Evolutionary conservation across 257 asterid species (phyloP).

Genomic region (Haberlea rhodopensis): DNA sequence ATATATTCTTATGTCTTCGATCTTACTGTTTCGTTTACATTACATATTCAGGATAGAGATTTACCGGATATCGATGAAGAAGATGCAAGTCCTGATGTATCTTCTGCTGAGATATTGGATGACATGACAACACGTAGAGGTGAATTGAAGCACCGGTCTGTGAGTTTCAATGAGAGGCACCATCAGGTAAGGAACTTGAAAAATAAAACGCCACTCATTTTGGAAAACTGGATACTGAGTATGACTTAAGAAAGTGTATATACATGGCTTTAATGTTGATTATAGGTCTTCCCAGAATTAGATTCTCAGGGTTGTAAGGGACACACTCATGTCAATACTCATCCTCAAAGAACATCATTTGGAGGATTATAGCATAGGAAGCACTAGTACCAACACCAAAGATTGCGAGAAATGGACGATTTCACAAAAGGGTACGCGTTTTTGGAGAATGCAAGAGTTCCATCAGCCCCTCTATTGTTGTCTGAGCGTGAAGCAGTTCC

Average conservation of each 20-base stretch:
- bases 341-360: neutral
- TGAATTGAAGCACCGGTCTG: slow-evolving; percentile 69
- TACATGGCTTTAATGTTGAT: neutral
- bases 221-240: neutral
- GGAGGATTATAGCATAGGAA: neutral
- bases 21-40: neutral
- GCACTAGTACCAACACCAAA: too few relatives aligned
- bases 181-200: slow-evolving; percentile 40
- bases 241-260: neutral
- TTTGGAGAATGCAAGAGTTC: too few relatives aligned
- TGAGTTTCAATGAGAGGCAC: slow-evolving; percentile 67
- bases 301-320: slow-evolving; percentile 18
- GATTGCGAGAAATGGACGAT: neutral
- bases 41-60: slow-evolving; percentile 44
- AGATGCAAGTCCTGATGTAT: slow-evolving; percentile 39
- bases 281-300: slow-evolving; percentile 30
- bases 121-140: slow-evolving; percentile 84
- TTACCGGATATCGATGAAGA: slow-evolving; percentile 30
- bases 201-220: neutral
- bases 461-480: too few relatives aligned
- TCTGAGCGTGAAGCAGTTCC: too few relatives aligned
- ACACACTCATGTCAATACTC: slow-evolving; percentile 9
- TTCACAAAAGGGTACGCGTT: too few relatives aligned
- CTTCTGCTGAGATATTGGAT: slow-evolving; percentile 71
- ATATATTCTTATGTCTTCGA: neutral